Evolutionary conservation across 352 stramenopile species (phyloP).

Genomic region (Globisporangium megalacanthum): DNA sequence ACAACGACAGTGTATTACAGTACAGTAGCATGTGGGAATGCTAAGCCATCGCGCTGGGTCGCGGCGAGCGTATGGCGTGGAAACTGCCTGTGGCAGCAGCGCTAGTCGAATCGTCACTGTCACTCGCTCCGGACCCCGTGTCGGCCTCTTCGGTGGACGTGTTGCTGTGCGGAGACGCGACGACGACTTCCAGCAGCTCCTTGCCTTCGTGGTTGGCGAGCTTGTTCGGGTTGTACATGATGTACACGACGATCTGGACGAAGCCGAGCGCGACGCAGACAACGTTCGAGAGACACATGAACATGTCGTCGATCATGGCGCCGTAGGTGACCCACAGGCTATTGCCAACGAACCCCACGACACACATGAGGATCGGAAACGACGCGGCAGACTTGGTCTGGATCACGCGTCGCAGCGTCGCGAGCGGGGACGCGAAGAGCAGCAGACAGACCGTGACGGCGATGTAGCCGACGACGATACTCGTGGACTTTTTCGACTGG

Average conservation of each 20-base stretch:
- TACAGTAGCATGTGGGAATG: no score
- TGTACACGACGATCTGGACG: conserved; percentile 33
- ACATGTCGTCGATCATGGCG: conserved; percentile 23
- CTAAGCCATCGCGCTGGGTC: neutral
- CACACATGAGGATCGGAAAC: conserved; percentile 30
- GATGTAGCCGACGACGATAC: conserved; percentile 25
- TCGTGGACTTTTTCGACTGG: conserved; percentile 26
- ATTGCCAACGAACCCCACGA: conserved; percentile 23
- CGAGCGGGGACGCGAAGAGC: conserved; percentile 13
- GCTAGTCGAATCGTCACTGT: conserved; percentile 2
- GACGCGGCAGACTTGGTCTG: conserved; percentile 24
- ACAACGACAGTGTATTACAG: neutral
- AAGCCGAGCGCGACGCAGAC: conserved; percentile 26
- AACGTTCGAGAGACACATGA: conserved; percentile 24
- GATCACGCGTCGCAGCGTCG: conserved; percentile 12
- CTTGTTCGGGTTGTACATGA: conserved; percentile 15
- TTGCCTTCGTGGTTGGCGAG: neutral
- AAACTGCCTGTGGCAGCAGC: neutral
- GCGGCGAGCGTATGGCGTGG: neutral
- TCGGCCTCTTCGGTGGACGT: conserved; percentile 12
- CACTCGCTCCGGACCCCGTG: conserved; percentile 9
- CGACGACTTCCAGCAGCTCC: conserved; percentile 7
- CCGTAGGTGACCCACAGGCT: conserved; percentile 29
- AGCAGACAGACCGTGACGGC: conserved; percentile 16
- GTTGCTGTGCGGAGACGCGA: conserved; percentile 10